Base-by-base conservation (phyloP, 306 rosid species). In the Clitoria ternatea region DNA sequence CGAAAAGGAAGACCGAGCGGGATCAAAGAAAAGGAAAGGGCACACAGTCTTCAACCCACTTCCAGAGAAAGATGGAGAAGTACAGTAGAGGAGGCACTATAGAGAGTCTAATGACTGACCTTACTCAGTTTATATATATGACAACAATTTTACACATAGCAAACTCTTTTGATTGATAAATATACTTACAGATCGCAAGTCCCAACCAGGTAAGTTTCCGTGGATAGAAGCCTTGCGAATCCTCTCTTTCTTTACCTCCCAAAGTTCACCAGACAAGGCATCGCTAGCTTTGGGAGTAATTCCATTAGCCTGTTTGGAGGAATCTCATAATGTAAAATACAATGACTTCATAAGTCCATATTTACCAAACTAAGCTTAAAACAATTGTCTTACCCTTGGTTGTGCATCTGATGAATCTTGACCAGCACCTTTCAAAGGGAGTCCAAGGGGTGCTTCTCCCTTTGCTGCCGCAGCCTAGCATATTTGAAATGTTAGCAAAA, bases 381-480 rank as follows among this genome's bases (percentile, higher is more conserved):
- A 66, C 23, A 56, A 36, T 61, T 47, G 55, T 4, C 43, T 61
- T 65, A 93, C 98, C 90, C 85, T 76, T 50, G 89, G 85, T 23
- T 72, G 85, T 47, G 88, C 90, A 76, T 93, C 98, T 45, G 90
- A 76, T 23, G 97, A 90, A 75, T 90, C 98, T 85, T 90, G 97
- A 69, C 97, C 96, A 61, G 97, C 96, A 70, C 97, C 98, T 85
- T 90, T 92, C 80, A 92, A 75, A 54, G 98, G 98, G 13, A 93
- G 97, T 67, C 98, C 98, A 79, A 89, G 88, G 74, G 97, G 97
- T 73, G 98, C 96, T 81, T 93, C 96, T 19, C 98, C 98, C 75
- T 93, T 93, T 7, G 97, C 98, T 43, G 98, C 98, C n/a, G 97
- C 98, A 45, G 98, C 98, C 98, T 93, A 85, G 52, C 61, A 65